Base-by-base conservation (phyloP, 306 rosid species). In the Mucuna pruriens region DNA sequence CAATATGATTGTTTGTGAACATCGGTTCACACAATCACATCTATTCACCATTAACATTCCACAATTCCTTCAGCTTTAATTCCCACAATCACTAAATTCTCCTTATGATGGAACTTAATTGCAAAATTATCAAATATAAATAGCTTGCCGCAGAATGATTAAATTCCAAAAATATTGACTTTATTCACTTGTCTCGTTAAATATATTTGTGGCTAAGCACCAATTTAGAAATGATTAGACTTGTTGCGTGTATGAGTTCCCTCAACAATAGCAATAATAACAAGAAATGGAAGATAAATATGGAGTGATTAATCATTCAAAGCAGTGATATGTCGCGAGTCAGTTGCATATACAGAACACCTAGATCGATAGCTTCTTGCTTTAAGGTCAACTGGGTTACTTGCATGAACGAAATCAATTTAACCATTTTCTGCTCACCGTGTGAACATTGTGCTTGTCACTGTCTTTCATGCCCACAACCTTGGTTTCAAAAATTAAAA, bases 381-480 rank as follows among this genome's bases (percentile, higher is more conserved):
- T 17, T 29, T 62, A 38, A 26, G 54, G 84, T 44, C 77, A 74
- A 80, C 7, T 19, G 46, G 8, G 48, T 83, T 82, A 34, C 80
- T 74, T 80, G 84, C 79, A 85, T 52, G 60, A 33, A 62, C 69
- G 26, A 20, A 44, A 71, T 79, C 55, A 79, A 87, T 42, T 42
- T n/a, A 31, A 45, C 80, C 74, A 11, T 31, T 64, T 57, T 79
- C 15, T 38, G 71, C 75, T 33, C 9, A 54, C 42, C 15, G 57
- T 23, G 36, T 26, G 19, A 23, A 73, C 57, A 13, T 62, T 40
- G 77, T 77, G 81, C 31, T 42, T 79, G 85, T 82, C 90, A 66
- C 52, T 58, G 8, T 85, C 88, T 76, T 55, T 73, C 80, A 5
- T 25, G 10, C 75, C 45, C 68, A 79, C 81, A 42, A 22, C 63